Evolutionary conservation across 257 asterid genomes (phyloP), one percentile per base, ranked within the genome.

Genomic region (Nicotiana obtusifolia): DNA sequence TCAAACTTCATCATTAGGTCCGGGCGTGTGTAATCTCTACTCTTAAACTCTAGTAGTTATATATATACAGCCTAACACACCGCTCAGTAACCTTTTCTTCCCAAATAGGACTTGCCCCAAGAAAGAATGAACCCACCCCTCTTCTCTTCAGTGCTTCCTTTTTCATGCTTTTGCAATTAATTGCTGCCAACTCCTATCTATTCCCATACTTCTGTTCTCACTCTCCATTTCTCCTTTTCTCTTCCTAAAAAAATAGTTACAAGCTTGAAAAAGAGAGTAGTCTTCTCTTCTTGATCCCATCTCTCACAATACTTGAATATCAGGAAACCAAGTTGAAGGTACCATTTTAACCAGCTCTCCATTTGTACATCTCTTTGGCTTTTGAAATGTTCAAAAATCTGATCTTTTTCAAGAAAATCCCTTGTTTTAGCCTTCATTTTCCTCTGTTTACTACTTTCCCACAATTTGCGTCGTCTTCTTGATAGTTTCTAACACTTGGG

Each of bases 131-230:
- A 15, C 71, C 5, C 84, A 20, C 79, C 80, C 84, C 41, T 84
- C 69, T 77, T 61, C 82, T 52, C 85, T 56, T 11, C 47, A 5
- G 0, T 37, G 30, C 7, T 82, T 26, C 24, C 64, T 84, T n/a
- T 88, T 89, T 85, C 96, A 86, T 90, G 96, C 92, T 88, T 87
- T 84, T 78, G 86, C 91, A 87, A 86, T 92, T 81, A 94, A 88
- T 91, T 89, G 91, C 87, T 61, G 87, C 80, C 87, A 85, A 69
- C 89, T 66, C 49, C 88, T 77, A 78, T 69, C 33, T 69, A 31
- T 56, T 77, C 30, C 82, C 82, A 76, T 66, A 71, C 35, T 30
- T 44, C 52, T 2, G 0, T 30, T 35, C 80, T 65, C 0, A 22
- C 20, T 81, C 86, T 76, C 78, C 86, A 85, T 73, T 82, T 86